phyloP scores from a whole-genome alignment of 805 yeast species.

The Candida peoriensis region DNA sequence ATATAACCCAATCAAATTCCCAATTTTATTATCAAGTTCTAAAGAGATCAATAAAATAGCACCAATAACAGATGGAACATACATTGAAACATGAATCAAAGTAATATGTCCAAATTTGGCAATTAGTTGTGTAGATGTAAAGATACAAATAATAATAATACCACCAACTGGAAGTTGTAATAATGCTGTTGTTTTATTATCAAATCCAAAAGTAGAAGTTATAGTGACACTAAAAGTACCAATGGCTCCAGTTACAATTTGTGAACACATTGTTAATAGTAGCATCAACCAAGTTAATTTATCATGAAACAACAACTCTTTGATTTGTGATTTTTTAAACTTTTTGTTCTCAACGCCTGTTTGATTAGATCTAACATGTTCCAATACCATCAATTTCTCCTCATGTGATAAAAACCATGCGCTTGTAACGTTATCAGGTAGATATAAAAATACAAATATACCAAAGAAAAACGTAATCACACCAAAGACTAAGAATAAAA shows the following conservation, averaged over 20 bases:
- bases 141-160: conserved; percentile 37
- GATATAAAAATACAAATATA: conserved; percentile 30
- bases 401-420: conserved; percentile 28
- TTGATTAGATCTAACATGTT: conserved; percentile 36
- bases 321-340: conserved; percentile 36
- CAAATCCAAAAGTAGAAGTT: conserved; percentile 15
- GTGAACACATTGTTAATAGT: conserved; percentile 35
- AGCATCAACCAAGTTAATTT: conserved; percentile 42
- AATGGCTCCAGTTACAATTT: conserved; percentile 43
- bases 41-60: conserved; percentile 38
- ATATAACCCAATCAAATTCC: conserved; percentile 43
- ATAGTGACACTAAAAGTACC: conserved; percentile 19
- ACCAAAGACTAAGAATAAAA: conserved; percentile 52
- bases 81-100: conserved; percentile 31
- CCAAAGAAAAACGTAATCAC: conserved; percentile 45
- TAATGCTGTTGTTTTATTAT: conserved; percentile 34
- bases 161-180: conserved; percentile 52
- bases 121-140: conserved; percentile 32
- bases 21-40: conserved; percentile 32
- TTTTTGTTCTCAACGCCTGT: conserved; percentile 43
- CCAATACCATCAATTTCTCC: conserved; percentile 37
- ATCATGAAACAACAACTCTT: conserved; percentile 38
- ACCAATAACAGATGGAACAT: conserved; percentile 46
- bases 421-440: conserved; percentile 45
- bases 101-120: conserved; percentile 30